Base-by-base conservation (phyloP, 164 flowering plant genomes). In the Annona squamosa region DNA sequence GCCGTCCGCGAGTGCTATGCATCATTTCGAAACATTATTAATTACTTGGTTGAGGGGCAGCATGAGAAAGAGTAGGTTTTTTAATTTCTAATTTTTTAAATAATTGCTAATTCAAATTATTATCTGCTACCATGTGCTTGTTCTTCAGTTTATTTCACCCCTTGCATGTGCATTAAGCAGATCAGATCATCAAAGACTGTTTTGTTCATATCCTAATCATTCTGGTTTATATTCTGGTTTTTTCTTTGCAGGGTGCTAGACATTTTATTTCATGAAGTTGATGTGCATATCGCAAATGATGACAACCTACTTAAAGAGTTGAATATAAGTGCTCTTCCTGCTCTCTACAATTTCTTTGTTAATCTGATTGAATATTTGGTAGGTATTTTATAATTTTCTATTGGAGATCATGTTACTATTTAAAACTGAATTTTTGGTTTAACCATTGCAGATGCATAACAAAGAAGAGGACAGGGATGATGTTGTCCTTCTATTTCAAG, bases 1-100 rank as follows among this genome's bases (percentile, higher is more conserved):
- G 99, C 99, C 72, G 89, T 95, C 71, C 77, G 82, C 26, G 98
- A 95, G 81, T 90, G 97, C 76, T 93, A 93, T 81, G 91, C 92
- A 70, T 91, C 98, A 44, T 91, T 91, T 67, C 84, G 75, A 75
- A 93, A 85, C 77, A 85, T 93, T 41, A 85, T 95, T 18, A 86
- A 72, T 65, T 65, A 48, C 72, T 73, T 95, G 79, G 98, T 91
- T 76, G 79, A 75, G 69, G 97, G 97, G 67, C 46, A 65, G 2
- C 85, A 75, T 44, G 98, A 93, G 76, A 87, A 81, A 74, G 73
- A 67, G 96, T 91, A 87, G 84, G 93, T 18, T 4, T 37, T 43
- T n/a, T n/a, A n/a, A n/a, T n/a, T n/a, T n/a, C n/a, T n/a, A n/a
- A 64, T 64, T 18, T 26, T 19, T 2, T 64, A 52, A 52, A 9